Conservation (phyloP, 371 early-diverging fungal genomes). For the Lichtheimia corymbifera region DNA sequence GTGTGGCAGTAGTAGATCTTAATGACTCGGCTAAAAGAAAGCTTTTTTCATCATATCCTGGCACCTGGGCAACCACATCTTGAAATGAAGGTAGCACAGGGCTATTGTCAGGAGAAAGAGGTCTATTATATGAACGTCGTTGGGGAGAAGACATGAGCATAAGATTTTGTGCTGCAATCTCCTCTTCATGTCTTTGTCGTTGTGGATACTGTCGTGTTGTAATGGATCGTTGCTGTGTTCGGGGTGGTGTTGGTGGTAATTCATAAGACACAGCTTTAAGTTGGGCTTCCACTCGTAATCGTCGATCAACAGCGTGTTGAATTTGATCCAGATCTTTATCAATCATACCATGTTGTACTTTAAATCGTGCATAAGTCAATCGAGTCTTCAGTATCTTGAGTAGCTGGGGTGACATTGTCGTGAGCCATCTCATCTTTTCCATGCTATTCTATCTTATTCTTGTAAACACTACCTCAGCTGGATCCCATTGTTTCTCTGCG, state of each 20-base stretch:
- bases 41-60: slow-evolving; percentile 8
- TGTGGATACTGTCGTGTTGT: not conserved
- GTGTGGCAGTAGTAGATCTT: not conserved
- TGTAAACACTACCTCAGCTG: no score
- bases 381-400: slow-evolving; percentile 9
- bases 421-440: no score
- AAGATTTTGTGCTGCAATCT: slow-evolving; percentile 10
- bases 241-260: slow-evolving; percentile 11
- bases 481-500: no score
- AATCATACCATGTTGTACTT: slow-evolving; percentile 17
- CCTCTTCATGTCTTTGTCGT: slow-evolving; percentile 10
- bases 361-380: slow-evolving; percentile 16
- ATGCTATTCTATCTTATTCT: no score
- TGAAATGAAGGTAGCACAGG: slow-evolving; percentile 9
- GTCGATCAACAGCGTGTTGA: slow-evolving; percentile 11
- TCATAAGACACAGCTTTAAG: not conserved
- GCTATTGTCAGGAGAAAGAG: not conserved
- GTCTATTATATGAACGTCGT: not conserved
- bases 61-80: slow-evolving; percentile 8
- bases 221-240: slow-evolving; percentile 4
- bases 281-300: not conserved
- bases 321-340: slow-evolving; percentile 15
- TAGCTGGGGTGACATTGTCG: slow-evolving; percentile 2
- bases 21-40: slow-evolving; percentile 6
- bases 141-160: slow-evolving; percentile 11